A percentile compares a stretch with the other conserved stretches of the same genome.
Evolutionary conservation across 306 rosid species (phyloP).

Genomic region (Fragaria iinumae): DNA sequence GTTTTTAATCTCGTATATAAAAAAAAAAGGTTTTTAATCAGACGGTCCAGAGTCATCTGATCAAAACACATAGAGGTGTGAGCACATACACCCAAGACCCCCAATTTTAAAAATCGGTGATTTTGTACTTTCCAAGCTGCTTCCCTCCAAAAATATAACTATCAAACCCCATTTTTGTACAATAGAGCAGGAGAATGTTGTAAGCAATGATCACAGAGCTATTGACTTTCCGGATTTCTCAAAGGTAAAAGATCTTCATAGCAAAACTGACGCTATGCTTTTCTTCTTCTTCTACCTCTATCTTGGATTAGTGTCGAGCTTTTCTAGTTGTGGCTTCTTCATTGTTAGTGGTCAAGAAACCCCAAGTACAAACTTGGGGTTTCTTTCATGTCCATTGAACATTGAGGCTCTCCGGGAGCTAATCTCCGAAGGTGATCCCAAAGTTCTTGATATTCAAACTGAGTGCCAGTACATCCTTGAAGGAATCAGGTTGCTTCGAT

Average conservation of each 20-base stretch:
- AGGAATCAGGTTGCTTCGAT: conserved; percentile 23
- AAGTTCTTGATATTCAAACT: conserved; percentile 5
- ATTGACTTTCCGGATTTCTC: conserved; percentile 10
- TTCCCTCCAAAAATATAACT: conserved; percentile 10
- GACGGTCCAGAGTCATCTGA: background rate
- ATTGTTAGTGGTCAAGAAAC: background rate
- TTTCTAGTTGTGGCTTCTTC: background rate
- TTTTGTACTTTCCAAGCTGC: background rate
- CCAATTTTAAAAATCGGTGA: background rate
- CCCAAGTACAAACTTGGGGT: background rate
- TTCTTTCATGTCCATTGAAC: conserved; percentile 13
- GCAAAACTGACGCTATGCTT: background rate
- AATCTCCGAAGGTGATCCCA: background rate
- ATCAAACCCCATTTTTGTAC: background rate
- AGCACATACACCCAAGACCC: background rate
- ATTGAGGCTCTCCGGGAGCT: background rate
- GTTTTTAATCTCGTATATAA: background rate
- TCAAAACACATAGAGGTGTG: background rate
- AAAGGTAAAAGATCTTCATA: background rate
- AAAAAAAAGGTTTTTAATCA: background rate
- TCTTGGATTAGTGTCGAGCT: background rate
- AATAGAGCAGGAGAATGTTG: background rate
- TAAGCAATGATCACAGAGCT: background rate
- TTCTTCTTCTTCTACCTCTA: background rate
- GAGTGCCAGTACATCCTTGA: conserved; percentile 20